Evolutionary conservation across 768 basidiomycete genomes (phyloP).

Genomic region (Podaxis pistillaris): DNA sequence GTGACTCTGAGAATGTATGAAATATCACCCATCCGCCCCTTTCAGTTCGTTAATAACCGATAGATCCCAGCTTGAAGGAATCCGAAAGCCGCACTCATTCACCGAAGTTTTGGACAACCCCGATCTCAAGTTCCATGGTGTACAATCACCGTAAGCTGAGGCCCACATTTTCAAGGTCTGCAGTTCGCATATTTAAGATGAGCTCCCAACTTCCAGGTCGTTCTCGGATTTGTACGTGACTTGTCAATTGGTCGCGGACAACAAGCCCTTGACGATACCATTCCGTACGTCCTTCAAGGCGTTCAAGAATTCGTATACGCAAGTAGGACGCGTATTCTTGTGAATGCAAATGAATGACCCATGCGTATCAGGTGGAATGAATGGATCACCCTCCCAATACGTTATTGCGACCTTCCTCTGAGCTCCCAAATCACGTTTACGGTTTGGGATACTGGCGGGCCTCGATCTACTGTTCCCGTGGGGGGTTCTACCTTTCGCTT

Average conservation of each 20-base stretch:
- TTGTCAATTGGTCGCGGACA: slow-evolving; percentile 89
- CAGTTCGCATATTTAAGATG: slow-evolving; percentile 22
- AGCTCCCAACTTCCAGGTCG: slow-evolving; percentile 50
- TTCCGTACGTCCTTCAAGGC: slow-evolving; percentile 92
- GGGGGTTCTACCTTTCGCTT: slow-evolving; percentile 89
- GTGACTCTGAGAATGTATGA: slow-evolving; percentile 83
- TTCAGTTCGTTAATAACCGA: neutral
- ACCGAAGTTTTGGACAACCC: slow-evolving; percentile 83
- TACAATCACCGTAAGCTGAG: slow-evolving; percentile 66
- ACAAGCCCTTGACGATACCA: slow-evolving; percentile 89
- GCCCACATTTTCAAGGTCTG: slow-evolving; percentile 40
- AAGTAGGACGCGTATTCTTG: slow-evolving; percentile 22
- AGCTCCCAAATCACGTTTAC: slow-evolving; percentile 90
- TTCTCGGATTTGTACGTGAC: slow-evolving; percentile 93
- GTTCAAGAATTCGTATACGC: slow-evolving; percentile 84
- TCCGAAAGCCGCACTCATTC: slow-evolving; percentile 65
- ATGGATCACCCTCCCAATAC: slow-evolving; percentile 88
- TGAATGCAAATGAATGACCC: neutral
- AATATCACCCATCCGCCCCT: neutral
- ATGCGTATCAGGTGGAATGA: slow-evolving; percentile 82
- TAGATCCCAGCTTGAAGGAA: slow-evolving; percentile 86
- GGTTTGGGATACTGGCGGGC: slow-evolving; percentile 92
- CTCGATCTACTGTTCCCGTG: slow-evolving; percentile 75
- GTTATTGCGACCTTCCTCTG: slow-evolving; percentile 90
- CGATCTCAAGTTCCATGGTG: slow-evolving; percentile 79